Base-by-base conservation (phyloP, 345 rosid species). In the Citrus hindsii region DNA sequence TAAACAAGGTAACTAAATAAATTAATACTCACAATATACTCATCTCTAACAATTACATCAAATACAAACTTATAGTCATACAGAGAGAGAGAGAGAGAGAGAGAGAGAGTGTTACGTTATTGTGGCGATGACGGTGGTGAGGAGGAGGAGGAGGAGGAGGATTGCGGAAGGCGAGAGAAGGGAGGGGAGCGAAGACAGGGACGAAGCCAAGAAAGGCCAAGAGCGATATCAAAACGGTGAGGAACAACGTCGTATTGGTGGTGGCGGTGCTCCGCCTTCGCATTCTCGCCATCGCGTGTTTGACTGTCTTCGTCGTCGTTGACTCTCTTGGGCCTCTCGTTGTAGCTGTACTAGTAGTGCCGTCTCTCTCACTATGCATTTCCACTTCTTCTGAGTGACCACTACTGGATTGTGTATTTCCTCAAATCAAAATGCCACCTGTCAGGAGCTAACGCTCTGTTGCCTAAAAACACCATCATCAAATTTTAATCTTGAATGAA, bases 141-240 rank as follows among this genome's bases (percentile, higher is more conserved):
- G 40, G 80, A 37, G 2, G 40, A 37, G 48, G 48, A 28, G 30
- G 30, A 46, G 51, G 51, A 46, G 14, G 70, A 78, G 82, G 46
- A 46, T 33, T 59, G 79, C 64, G 73, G 59, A 78, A 67, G 25
- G 91, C 33, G 59, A 88, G 82, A 69, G 92, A 87, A 70, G 97
- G 92, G 56, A 89, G 94, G 65, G 88, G 90, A 71, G 90, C 94
- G 71, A 89, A 88, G 81, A 89, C 92, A 1, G 92, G 97, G 79
- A 87, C 86, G 18, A 84, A 77, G 42, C 82, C 85, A 65, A 77
- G 83, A 75, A 90, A 74, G 62, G 80, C 84, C 53, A 85, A 42
- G 21, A 89, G 79, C 51, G 81, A 85, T 64, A 89, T 67, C 64
- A 89, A 75, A 68, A 33, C 37, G 87, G 83, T 12, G 46, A 90